phyloP scores from a whole-genome alignment of 805 yeast species.

The Cyberlindnera xishuangbannaensis region DNA sequence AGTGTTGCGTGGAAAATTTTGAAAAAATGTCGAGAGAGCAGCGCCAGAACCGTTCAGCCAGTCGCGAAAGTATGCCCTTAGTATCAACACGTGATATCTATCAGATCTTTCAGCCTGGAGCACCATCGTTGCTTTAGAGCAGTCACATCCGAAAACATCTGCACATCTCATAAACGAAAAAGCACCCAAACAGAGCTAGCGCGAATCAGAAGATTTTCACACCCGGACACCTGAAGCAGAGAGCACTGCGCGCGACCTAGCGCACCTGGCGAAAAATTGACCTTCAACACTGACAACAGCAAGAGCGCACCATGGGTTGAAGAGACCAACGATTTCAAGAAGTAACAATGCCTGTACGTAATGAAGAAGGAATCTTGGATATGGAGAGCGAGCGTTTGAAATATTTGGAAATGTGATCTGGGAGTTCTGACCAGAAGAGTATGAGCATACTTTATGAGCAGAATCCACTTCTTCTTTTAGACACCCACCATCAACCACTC shows the following conservation, averaged over 20 bases:
- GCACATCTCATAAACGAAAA: constrained; percentile 5
- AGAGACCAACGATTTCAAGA: constrained; percentile 22
- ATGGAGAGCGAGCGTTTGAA: background rate
- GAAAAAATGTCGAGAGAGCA: constrained; percentile 10
- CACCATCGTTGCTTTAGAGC: too few relatives aligned
- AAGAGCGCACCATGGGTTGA: background rate
- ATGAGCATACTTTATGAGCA: too few relatives aligned
- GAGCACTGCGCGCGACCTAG: too few relatives aligned
- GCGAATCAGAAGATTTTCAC: constrained; percentile 2
- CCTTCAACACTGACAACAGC: constrained; percentile 21
- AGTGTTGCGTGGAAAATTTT: constrained; percentile 14
- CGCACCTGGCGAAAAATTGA: constrained; percentile 21
- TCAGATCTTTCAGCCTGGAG: too few relatives aligned
- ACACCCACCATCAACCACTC: too few relatives aligned
- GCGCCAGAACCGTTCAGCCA: constrained; percentile 1
- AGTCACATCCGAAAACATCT: too few relatives aligned
- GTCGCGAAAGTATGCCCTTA: constrained; percentile 7
- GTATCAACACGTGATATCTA: constrained; percentile 6
- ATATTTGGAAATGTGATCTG: too few relatives aligned
- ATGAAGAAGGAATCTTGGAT: background rate
- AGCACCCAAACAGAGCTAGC: constrained; percentile 1
- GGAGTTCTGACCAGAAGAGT: too few relatives aligned
- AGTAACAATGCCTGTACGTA: constrained; percentile 39
- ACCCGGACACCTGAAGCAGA: too few relatives aligned
- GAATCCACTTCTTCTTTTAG: too few relatives aligned